Conservation (phyloP, 106 monocot species). For the Gastrodia elata region DNA sequence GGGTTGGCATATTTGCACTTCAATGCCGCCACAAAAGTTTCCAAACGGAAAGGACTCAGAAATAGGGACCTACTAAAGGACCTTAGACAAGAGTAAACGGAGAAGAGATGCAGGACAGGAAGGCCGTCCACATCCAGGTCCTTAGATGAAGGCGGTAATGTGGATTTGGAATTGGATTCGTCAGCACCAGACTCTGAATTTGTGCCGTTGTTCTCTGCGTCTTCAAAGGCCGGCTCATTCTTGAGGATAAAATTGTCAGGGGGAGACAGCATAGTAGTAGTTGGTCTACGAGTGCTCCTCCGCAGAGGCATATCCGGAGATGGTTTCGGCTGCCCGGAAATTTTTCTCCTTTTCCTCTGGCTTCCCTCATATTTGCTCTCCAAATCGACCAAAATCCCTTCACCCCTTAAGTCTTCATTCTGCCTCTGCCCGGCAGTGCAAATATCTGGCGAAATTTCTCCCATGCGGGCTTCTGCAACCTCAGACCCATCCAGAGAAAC, state of each 20-base stretch:
- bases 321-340: constrained; percentile 13
- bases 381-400: background rate
- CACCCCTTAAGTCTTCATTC: constrained; percentile 6
- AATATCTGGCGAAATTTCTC: background rate
- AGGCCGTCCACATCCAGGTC: constrained; percentile 59
- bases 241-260: background rate
- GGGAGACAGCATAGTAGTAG: constrained; percentile 10
- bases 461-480: background rate
- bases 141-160: constrained; percentile 72
- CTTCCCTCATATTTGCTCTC: constrained; percentile 8
- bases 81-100: constrained; percentile 75
- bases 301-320: constrained; percentile 36
- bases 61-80: constrained; percentile 74
- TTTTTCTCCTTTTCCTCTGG: constrained; percentile 27
- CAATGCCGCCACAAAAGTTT: constrained; percentile 58
- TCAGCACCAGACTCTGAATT: background rate
- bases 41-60: constrained; percentile 72
- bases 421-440: background rate
- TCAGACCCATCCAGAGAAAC: background rate
- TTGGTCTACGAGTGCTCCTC: constrained; percentile 53
- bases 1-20: constrained; percentile 41
- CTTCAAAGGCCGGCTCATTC: background rate
- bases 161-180: constrained; percentile 22
- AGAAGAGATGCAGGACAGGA: constrained; percentile 65
- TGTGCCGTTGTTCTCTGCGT: background rate